A percentile compares a stretch with the other conserved stretches of the same genome.
phyloP scores from a whole-genome alignment of 768 basidiomycete genomes.

The Rhizopogon vulgaris region DNA sequence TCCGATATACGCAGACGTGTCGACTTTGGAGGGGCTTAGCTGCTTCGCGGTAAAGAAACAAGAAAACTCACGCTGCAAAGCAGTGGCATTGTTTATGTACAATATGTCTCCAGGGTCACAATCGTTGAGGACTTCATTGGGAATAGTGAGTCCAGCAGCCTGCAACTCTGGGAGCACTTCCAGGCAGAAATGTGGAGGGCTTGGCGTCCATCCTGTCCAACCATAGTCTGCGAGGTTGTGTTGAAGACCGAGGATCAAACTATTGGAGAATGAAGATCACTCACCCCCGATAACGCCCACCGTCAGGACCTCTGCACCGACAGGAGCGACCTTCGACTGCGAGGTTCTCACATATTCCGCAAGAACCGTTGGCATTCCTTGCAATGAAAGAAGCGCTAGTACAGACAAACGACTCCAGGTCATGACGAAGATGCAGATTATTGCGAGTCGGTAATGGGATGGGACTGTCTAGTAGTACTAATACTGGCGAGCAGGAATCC shows the following conservation, averaged over 20 bases:
- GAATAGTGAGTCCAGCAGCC: not conserved
- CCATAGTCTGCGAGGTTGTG: not conserved
- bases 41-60: not conserved
- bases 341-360: not conserved
- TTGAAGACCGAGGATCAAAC: not conserved
- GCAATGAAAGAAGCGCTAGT: not conserved
- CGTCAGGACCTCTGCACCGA: not conserved
- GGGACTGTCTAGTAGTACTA: not conserved
- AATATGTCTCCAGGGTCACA: not conserved
- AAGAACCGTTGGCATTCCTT: not conserved
- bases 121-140: not conserved
- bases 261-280: not conserved
- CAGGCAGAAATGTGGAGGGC: not conserved
- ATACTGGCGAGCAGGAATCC: no score
- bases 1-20: not conserved
- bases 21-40: not conserved
- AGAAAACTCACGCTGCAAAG: not conserved
- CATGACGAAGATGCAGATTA: not conserved
- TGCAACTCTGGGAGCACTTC: not conserved
- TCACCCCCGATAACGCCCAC: not conserved
- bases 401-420: not conserved
- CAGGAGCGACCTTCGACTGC: not conserved
- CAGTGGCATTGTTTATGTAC: not conserved
- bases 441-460: no score
- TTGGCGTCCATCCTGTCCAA: not conserved